Evolutionary conservation across 164 flowering plant genomes (phyloP), one percentile per base, ranked within the genome.

Genomic region (Paratinospora sagittata): DNA sequence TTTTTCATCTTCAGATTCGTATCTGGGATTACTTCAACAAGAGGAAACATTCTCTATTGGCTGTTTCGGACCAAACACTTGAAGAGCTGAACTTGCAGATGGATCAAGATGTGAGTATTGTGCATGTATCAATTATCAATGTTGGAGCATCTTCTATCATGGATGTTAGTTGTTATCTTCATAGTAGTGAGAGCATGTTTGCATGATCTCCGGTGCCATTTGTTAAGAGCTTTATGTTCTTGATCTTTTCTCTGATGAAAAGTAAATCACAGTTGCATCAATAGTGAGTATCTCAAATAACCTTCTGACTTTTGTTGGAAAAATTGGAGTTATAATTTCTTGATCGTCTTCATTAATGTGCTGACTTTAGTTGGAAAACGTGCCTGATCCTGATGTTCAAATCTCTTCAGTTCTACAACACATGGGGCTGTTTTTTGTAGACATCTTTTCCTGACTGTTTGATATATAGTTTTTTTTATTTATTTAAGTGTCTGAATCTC

Each of bases 11-110:
- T 19, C 86, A 96, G 99, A 85, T 78, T 63, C 75, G 73, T 30
- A 77, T 93, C 21, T 91, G 90, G 93, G 99, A 96, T 76, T 89
- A 81, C 85, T 96, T 90, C 71, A 86, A 93, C 70, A 83, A 81
- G 78, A 72, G 60, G 74, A 90, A 85, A 73, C 74, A 80, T 9
- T 41, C 70, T 37, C 0, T 70, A 19, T 78, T 96, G 78, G 43
- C 1, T 67, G 64, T 63, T 72, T 84, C 84, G 21, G 66, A 82
- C 65, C 78, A 72, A 72, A 84, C 89, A 8, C 77, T 96, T 49
- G 97, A 91, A 72, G 97, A 91, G 37, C 76, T 79, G 57, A 78
- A 77, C 74, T 76, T 96, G 84, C 91, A 84, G 83, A 93, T 91
- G 95, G 92, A 90, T 77, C 99, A 93, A 82, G 78, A 89, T 79